Conservation (phyloP, 148 eudicot species). For the Euryodendron excelsum region DNA sequence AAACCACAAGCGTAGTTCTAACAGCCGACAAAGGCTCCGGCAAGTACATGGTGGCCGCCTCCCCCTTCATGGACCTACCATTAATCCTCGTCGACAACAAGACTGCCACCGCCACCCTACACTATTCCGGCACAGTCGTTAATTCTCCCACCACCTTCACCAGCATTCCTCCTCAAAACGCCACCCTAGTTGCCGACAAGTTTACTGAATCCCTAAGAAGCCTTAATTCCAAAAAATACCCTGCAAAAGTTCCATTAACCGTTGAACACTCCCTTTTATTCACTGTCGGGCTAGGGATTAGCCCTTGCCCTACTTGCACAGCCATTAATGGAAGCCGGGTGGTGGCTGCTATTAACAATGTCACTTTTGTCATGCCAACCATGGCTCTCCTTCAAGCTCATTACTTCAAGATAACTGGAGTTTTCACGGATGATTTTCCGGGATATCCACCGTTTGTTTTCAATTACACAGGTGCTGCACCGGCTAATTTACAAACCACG, state of each 20-base stretch:
- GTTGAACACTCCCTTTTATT: slow-evolving; percentile 45
- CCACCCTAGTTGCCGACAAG: slow-evolving; percentile 37
- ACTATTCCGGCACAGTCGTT: slow-evolving; percentile 35
- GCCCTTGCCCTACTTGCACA: slow-evolving; percentile 43
- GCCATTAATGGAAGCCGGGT: slow-evolving; percentile 42
- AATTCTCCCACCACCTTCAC: slow-evolving; percentile 27
- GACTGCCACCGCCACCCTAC: slow-evolving; percentile 51
- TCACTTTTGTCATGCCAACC: slow-evolving; percentile 54
- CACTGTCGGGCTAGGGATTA: slow-evolving; percentile 44
- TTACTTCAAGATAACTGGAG: slow-evolving; percentile 37
- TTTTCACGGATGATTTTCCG: slow-evolving; percentile 53
- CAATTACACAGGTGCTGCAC: slow-evolving; percentile 40
- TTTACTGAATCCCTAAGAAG: slow-evolving; percentile 34
- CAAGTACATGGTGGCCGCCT: slow-evolving; percentile 37
- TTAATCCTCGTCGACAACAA: slow-evolving; percentile 40
- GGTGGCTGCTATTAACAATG: slow-evolving; percentile 46
- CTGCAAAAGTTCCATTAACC: slow-evolving; percentile 43
- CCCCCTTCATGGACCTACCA: slow-evolving; percentile 49
- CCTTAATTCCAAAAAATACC: slow-evolving; percentile 43
- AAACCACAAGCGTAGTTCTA: slow-evolving; percentile 51
- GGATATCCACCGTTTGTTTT: slow-evolving; percentile 37
- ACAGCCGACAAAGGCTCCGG: slow-evolving; percentile 32
- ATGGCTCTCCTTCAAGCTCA: slow-evolving; percentile 49
- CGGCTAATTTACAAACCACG: slow-evolving; percentile 23
- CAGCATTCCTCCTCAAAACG: slow-evolving; percentile 35